Evolutionary conservation across 139 green algal species (phyloP), one percentile per base, ranked within the genome.

Genomic region (Coelastrella sp.): DNA sequence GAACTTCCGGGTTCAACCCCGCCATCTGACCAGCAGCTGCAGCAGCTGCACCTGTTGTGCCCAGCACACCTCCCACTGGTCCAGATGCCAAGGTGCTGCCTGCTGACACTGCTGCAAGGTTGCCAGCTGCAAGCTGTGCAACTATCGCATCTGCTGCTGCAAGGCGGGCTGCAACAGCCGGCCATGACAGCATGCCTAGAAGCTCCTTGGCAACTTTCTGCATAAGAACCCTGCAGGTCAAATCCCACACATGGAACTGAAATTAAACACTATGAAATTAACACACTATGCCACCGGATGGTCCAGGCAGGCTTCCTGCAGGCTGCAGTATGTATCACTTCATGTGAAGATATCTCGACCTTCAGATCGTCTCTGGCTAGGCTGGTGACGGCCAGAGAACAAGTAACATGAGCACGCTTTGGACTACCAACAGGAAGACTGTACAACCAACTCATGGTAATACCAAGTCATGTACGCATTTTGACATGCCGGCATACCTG

Each of bases 141-240:
- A 53, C 68, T 45, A 67, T 57, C n/a, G 53, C 78, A 37, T 66
- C 75, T 40, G 87, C 81, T 43, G 84, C 89, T 84, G 81, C 72
- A 57, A 91, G 41, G 21, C 87, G 50, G 9, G 83, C 84, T 48
- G 66, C 13, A 17, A 88, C 34, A 2, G 43, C 41, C 7, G 79
- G 81, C 69, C 74, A 69, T 30, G 50, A 6, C 63, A 89, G 51
- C 89, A 94, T 92, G 50, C 62, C 59, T 40, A 95, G 66, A 72
- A 94, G 87, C 86, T 95, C 92, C 91, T 95, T 95, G 19, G 92
- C 87, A 32, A 93, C 92, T 88, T 96, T 95, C 67, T 96, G 93
- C 91, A 96, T 95, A 2, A 96, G 85, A 50, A 96, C 92, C 1
- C 87, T 90, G 78, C 4, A 67, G 11, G 1, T n/a, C n/a, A n/a